phyloP scores from a whole-genome alignment of 306 rosid genomes.

The Dalbergia cochinchinensis region DNA sequence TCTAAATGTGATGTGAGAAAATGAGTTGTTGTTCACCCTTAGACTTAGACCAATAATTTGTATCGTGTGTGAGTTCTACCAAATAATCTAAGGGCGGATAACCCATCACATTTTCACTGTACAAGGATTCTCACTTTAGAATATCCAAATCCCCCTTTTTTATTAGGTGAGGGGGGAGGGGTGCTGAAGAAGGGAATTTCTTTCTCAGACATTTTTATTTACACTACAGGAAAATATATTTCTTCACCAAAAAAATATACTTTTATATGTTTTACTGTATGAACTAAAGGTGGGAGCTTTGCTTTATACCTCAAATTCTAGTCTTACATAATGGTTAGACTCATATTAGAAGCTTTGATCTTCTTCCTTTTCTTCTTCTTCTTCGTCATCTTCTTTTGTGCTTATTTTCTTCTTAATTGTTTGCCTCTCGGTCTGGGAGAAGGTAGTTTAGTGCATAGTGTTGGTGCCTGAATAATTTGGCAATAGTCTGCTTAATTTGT shows the following conservation, averaged over 20 bases:
- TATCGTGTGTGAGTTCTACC: too few species aligned
- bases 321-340: slow-evolving; percentile 1
- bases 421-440: neutral
- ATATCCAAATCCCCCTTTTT: too few species aligned
- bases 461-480: slow-evolving; percentile 32
- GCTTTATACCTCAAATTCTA: neutral
- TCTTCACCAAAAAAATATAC: neutral
- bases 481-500: slow-evolving; percentile 5
- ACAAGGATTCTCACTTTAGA: too few species aligned
- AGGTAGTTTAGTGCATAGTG: slow-evolving; percentile 15
- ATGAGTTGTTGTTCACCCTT: too few species aligned
- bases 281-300: slow-evolving; percentile 13
- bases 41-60: too few species aligned
- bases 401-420: neutral
- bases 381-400: neutral
- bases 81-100: too few species aligned
- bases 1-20: too few species aligned
- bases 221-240: slow-evolving; percentile 5
- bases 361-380: neutral
- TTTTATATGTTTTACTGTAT: slow-evolving; percentile 6
- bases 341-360: neutral
- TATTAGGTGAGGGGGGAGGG: too few species aligned
- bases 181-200: neutral
- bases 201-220: slow-evolving; percentile 13
- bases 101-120: too few species aligned